phyloP scores from a whole-genome alignment of 345 rosid species.

The Euphorbia tirucalli region DNA sequence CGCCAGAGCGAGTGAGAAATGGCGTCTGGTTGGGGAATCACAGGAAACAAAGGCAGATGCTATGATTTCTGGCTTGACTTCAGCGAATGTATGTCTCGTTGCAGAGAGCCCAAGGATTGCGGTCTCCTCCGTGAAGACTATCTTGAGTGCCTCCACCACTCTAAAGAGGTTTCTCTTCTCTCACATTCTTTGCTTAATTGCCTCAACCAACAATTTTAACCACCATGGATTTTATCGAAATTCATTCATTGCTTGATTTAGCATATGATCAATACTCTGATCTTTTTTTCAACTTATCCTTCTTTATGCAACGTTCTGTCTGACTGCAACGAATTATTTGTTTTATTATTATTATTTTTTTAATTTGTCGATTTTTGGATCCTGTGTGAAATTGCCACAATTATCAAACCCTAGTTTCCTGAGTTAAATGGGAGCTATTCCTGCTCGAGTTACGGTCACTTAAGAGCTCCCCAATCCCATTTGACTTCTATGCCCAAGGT shows the following conservation, averaged over 20 bases:
- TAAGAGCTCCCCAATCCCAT: not conserved
- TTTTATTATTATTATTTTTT: not conserved
- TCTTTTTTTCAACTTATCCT: not conserved
- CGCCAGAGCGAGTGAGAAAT: conserved; percentile 18
- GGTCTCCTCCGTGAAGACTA: conserved; percentile 87
- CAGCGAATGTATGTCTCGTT: conserved; percentile 93
- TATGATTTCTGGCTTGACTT: conserved; percentile 90
- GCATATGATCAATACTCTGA: not conserved
- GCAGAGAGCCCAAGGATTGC: conserved; percentile 96
- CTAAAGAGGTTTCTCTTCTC: conserved; percentile 70
- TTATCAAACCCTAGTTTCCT: conserved; percentile 5
- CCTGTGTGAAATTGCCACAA: not conserved
- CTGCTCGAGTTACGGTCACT: too few species aligned
- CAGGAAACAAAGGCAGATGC: conserved; percentile 90
- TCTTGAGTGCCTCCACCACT: conserved; percentile 97
- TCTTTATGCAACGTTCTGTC: not conserved
- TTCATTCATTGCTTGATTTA: not conserved
- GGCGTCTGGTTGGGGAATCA: conserved; percentile 99
- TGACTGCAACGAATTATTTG: not conserved
- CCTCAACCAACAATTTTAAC: not conserved
- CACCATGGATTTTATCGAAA: not conserved
- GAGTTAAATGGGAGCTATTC: not conserved
- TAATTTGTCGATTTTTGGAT: not conserved
- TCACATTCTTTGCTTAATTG: not conserved
- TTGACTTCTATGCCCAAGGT: not conserved